These are phyloP conservation scores for Botrytis deweyae DNA, from an alignment of 2,329 filamentous ascomycete species.

Conservation along the genomic window DNA sequence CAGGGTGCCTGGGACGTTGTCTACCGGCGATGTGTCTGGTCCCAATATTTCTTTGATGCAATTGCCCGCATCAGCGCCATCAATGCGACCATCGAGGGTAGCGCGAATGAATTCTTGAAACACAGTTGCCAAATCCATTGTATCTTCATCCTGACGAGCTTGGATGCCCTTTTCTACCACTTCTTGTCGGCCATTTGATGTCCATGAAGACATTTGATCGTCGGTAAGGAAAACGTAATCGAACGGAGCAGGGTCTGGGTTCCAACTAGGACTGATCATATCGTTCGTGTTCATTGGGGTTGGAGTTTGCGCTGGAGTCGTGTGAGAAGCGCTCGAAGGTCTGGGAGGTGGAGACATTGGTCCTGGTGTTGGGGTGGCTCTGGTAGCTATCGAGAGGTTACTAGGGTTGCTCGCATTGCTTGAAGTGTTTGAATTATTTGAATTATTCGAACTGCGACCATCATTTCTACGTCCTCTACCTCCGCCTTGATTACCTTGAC, in stretches of 20 bases:
- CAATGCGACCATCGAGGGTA: slow-evolving; percentile 67
- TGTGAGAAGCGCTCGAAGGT: slow-evolving; percentile 35
- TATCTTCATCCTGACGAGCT: slow-evolving; percentile 66
- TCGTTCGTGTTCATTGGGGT: slow-evolving; percentile 31
- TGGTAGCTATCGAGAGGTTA: slow-evolving; percentile 33
- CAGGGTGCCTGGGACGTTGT: slow-evolving; percentile 52
- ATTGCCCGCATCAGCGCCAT: slow-evolving; percentile 66
- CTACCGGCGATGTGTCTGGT: slow-evolving; percentile 49
- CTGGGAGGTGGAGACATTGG: slow-evolving; percentile 40
- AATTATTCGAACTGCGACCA: slow-evolving; percentile 29
- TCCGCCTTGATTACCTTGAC: slow-evolving; percentile 39
- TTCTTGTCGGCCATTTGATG: slow-evolving; percentile 61
- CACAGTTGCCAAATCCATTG: slow-evolving; percentile 65
- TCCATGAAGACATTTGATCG: slow-evolving; percentile 66
- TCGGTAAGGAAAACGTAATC: slow-evolving; percentile 76
- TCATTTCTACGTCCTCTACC: slow-evolving; percentile 37
- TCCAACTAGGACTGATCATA: slow-evolving; percentile 37
- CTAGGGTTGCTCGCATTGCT: slow-evolving; percentile 35
- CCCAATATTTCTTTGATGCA: slow-evolving; percentile 73
- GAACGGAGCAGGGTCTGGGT: slow-evolving; percentile 46
- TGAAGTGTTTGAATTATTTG: slow-evolving; percentile 26
- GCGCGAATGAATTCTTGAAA: slow-evolving; percentile 85
- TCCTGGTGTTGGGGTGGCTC: slow-evolving; percentile 38
- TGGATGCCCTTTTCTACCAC: slow-evolving; percentile 64
- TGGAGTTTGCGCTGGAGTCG: slow-evolving; percentile 31